A percentile compares a stretch with the other conserved stretches of the same genome.
Conservation (phyloP, 2,329 filamentous ascomycete species). For the Colletotrichum ledebouriae region DNA sequence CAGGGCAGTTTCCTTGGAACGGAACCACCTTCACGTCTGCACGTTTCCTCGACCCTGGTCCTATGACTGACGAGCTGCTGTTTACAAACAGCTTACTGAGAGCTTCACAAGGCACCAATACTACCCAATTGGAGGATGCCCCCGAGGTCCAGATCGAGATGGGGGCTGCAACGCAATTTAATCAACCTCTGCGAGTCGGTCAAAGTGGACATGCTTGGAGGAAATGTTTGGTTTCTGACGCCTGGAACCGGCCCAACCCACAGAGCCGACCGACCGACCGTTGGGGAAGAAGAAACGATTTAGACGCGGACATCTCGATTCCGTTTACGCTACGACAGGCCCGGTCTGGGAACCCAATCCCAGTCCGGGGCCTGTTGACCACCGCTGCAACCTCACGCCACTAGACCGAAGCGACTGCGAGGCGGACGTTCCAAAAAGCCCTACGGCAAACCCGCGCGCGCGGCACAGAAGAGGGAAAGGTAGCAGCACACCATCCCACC, state of each 20-base stretch:
- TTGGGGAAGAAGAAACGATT: constrained; percentile 14
- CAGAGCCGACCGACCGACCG: constrained; percentile 15
- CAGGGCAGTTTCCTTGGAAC: constrained; percentile 24
- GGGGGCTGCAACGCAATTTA: constrained; percentile 39
- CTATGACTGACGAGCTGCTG: constrained; percentile 6
- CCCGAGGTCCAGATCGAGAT: constrained; percentile 26
- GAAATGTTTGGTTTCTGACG: not conserved
- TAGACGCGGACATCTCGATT: constrained; percentile 39
- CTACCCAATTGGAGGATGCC: not conserved
- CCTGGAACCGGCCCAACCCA: constrained; percentile 11
- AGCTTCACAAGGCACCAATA: not conserved
- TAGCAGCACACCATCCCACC: constrained; percentile 23
- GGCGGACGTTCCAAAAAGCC: no score
- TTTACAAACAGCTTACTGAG: constrained; percentile 5
- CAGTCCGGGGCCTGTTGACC: constrained; percentile 3
- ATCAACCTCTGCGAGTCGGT: constrained; percentile 20
- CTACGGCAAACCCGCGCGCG: not conserved
- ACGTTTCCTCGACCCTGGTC: not conserved
- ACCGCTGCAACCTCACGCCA: constrained; percentile 39
- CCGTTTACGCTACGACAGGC: constrained; percentile 24
- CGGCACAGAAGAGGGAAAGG: constrained; percentile 3
- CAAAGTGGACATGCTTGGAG: constrained; percentile 13
- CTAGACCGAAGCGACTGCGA: constrained; percentile 7
- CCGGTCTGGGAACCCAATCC: constrained; percentile 8
- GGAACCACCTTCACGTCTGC: constrained; percentile 7